Conservation (phyloP, 768 basidiomycete genomes). For the Leccinum barrowsii region DNA sequence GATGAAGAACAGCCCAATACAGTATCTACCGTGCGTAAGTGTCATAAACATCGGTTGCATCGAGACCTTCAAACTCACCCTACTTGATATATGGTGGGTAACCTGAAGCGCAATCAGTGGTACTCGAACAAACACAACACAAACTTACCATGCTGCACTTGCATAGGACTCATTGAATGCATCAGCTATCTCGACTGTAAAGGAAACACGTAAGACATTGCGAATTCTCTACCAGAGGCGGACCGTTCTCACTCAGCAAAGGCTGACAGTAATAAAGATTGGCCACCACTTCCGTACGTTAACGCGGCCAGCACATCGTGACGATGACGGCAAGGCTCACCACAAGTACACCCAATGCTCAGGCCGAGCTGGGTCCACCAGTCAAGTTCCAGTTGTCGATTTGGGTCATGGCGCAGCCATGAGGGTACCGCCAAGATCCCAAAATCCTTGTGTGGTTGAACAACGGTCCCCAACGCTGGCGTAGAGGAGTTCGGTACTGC, state of each 20-base stretch:
- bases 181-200: constrained; percentile 31
- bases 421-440: constrained; percentile 40
- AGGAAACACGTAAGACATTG: not conserved
- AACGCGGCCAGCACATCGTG: not conserved
- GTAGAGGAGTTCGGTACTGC: not conserved
- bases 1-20: constrained; percentile 40
- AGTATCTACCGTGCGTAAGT: not conserved
- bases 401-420: constrained; percentile 39
- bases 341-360: constrained; percentile 45
- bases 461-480: not conserved
- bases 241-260: constrained; percentile 51
- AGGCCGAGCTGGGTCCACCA: constrained; percentile 43
- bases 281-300: constrained; percentile 36
- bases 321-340: constrained; percentile 24
- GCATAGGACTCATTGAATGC: constrained; percentile 35
- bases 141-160: constrained; percentile 31
- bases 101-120: constrained; percentile 33
- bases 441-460: not conserved
- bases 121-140: not conserved
- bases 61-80: constrained; percentile 40
- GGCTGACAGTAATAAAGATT: constrained; percentile 87
- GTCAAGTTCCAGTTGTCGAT: constrained; percentile 35
- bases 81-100: constrained; percentile 64
- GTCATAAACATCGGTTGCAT: not conserved
- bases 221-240: not conserved